Evolutionary conservation across 257 asterid genomes (phyloP).

Genomic region (Solanum peruvianum): DNA sequence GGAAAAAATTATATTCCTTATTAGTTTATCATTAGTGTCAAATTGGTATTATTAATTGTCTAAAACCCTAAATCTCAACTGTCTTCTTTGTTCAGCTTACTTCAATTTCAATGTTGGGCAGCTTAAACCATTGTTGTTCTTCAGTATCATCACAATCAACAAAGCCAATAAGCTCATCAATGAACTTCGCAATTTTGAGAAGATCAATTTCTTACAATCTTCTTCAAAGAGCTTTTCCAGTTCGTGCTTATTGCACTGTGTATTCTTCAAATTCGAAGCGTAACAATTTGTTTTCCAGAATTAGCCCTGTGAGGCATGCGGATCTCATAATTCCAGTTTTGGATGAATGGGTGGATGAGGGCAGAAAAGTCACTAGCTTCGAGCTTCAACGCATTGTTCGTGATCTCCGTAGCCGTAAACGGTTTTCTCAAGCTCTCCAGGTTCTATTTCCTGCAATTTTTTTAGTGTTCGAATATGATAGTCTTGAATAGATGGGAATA

Average conservation of each 20-base stretch:
- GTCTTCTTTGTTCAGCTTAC: background rate
- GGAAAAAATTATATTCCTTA: background rate
- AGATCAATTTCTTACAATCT: constrained; percentile 6
- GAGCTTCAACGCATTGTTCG: constrained; percentile 47
- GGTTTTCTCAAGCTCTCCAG: constrained; percentile 52
- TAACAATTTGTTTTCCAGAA: constrained; percentile 45
- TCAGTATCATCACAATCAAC: background rate
- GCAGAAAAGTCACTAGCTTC: constrained; percentile 21
- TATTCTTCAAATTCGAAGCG: constrained; percentile 15
- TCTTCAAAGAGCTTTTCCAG: background rate
- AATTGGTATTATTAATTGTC: background rate
- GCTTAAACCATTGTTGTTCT: background rate
- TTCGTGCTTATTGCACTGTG: constrained; percentile 4
- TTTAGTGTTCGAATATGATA: background rate
- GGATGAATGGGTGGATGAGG: constrained; percentile 56
- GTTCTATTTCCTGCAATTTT: constrained; percentile 2
- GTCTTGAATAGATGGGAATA: background rate
- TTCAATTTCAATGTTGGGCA: background rate
- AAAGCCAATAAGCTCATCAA: constrained; percentile 7
- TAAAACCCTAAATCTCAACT: constrained; percentile 9
- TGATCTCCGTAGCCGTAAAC: constrained; percentile 47
- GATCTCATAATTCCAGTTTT: constrained; percentile 29
- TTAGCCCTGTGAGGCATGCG: constrained; percentile 29
- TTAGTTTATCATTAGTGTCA: background rate
- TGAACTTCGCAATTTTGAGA: constrained; percentile 16